Base-by-base conservation (phyloP, 2,329 filamentous ascomycete species). In the Botryotinia globosa region DNA sequence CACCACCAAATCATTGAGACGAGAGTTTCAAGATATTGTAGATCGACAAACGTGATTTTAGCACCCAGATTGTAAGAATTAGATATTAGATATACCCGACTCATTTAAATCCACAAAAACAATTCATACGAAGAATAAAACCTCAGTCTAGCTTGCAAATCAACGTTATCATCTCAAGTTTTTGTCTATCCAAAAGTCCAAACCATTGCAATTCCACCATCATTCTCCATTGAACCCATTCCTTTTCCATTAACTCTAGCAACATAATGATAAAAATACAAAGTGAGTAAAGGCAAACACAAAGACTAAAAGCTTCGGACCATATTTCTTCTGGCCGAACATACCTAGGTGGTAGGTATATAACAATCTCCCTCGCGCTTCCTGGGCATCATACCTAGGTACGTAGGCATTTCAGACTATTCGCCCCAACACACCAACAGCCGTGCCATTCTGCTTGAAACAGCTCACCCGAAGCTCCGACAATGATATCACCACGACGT, bases 181-280 rank as follows among this genome's bases (percentile, higher is more conserved):
- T 72, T 72, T 59, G 62, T 72, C 70, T 72, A 72, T 58, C 70
- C 42, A 70, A 62, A 62, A 42, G 51, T 42, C 42, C 70, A 67
- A 56, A 39, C 54, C 51, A 72, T 72, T 72, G 66, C 48, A 67
- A 39, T 29, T 70, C 58, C 58, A 37, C 48, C 51, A 18, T 56
- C 51, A 56, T 68, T 56, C 16, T 54, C 62, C 29, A 32, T 34
- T 56, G 18, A 54, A 56, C 51, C 51, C 29, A 37, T 44, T 54
- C 18, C 37, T n/a, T 62, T 45, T 37, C 67, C 65, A 69, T 62
- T 44, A 63, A 69, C 56, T 72, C 44, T 72, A 69, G 56, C 51
- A 61, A 63, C 54, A 56, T 54, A 18, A 56, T 29, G n/a, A 56
- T 56, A 56, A 56, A 56, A 72, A 34, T 72, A 72, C 65, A 72